Percentiles rank a stretch among this genome's conserved stretches.
Conservation (phyloP, 768 basidiomycete species). For the Lactarius sanguifluus region DNA sequence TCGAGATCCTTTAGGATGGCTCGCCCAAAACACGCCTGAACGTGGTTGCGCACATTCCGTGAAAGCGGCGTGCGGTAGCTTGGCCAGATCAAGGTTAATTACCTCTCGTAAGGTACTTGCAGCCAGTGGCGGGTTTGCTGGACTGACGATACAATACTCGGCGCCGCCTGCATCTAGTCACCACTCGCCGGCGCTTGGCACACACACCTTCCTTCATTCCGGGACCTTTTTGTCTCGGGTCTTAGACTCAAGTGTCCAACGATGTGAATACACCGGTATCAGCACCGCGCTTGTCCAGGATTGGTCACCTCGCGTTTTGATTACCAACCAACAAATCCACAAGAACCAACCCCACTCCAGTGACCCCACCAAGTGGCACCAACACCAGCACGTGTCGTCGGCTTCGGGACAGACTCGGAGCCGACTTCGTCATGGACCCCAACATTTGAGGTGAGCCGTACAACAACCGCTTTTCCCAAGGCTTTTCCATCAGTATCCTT, state of each 20-base stretch:
- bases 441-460: constrained; percentile 2
- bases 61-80: constrained; percentile 16
- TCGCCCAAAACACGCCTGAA: constrained; percentile 18
- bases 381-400: constrained; percentile 3
- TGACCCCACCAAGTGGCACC: too few species aligned
- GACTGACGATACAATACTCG: constrained; percentile 1
- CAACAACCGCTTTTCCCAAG: neutral
- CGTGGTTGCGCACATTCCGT: constrained; percentile 25
- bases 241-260: neutral
- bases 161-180: constrained; percentile 1
- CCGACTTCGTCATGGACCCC: constrained; percentile 1
- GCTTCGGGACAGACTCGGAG: neutral
- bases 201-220: constrained; percentile 18
- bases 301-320: neutral
- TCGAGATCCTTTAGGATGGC: constrained; percentile 18
- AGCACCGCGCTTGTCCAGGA: constrained; percentile 6
- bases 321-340: neutral
- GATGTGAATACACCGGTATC: constrained; percentile 15
- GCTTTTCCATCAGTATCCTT: neutral
- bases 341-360: neutral
- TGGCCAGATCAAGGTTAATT: constrained; percentile 10
- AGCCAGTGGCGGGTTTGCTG: constrained; percentile 1
- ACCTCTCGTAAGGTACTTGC: neutral
- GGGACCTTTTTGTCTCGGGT: constrained; percentile 9
- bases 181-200: neutral